Evolutionary conservation across 768 basidiomycete genomes (phyloP).

Genomic region (Suillus fuscotomentosus): DNA sequence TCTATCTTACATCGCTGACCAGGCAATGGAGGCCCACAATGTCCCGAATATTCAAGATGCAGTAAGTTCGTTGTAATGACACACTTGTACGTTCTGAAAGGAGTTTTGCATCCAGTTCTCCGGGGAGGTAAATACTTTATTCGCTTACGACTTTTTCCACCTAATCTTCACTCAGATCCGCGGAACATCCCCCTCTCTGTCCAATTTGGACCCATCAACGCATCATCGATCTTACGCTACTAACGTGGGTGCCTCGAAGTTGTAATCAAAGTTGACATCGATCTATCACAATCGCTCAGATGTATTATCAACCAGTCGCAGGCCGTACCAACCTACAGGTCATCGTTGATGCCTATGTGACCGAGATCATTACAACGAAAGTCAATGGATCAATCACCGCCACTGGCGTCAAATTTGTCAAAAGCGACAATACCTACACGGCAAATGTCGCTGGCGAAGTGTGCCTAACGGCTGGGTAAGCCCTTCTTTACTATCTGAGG

Average conservation of each 20-base stretch:
- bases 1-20: neutral
- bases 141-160: neutral
- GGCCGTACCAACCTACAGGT: constrained; percentile 29
- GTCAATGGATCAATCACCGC: constrained; percentile 31
- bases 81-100: neutral
- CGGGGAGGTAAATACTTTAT: neutral
- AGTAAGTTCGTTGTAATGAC: neutral
- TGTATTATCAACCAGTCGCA: constrained; percentile 21
- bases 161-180: neutral
- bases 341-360: constrained; percentile 26
- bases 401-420: constrained; percentile 46
- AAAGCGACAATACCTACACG: constrained; percentile 25
- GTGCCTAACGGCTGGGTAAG: constrained; percentile 44
- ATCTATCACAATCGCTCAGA: constrained; percentile 8
- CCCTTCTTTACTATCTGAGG: neutral
- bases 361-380: constrained; percentile 22
- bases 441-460: constrained; percentile 49
- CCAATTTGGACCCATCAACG: neutral
- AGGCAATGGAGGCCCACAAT: neutral
- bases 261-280: neutral
- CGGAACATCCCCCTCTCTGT: neutral
- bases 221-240: neutral
- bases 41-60: neutral
- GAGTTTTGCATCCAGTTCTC: neutral
- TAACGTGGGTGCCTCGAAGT: neutral